Conservation (phyloP, 345 rosid genomes). For the Eucalyptus pauciflora region DNA sequence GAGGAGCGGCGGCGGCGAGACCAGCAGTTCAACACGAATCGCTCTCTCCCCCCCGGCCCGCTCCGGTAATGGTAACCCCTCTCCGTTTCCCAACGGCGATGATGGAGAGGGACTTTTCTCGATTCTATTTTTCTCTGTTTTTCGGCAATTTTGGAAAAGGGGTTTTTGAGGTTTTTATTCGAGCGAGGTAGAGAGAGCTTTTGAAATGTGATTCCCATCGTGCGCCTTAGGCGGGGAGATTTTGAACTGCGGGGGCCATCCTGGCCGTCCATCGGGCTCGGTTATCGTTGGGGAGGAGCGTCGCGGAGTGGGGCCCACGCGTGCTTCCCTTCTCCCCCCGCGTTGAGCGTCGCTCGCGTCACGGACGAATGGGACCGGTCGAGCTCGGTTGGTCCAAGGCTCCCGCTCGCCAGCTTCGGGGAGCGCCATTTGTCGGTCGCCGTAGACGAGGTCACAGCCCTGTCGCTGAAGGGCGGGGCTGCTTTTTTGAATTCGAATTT, state of each 20-base stretch:
- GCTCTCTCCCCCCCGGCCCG: background rate
- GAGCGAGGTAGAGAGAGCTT: background rate
- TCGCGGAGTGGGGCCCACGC: background rate
- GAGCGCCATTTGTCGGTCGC: background rate
- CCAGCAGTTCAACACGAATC: background rate
- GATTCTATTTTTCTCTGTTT: background rate
- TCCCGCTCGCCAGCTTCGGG: background rate
- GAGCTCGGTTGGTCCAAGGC: background rate
- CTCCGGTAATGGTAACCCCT: background rate
- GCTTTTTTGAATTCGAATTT: slow-evolving; percentile 17
- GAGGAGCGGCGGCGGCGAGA: background rate
- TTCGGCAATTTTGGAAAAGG: background rate
- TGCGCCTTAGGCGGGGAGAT: background rate
- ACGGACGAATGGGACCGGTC: background rate
- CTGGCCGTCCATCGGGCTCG: background rate
- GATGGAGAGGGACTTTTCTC: background rate
- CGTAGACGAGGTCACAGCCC: background rate
- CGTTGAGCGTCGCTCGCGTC: background rate
- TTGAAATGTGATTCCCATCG: background rate
- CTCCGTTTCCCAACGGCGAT: background rate
- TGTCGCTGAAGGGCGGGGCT: background rate
- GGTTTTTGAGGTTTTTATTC: background rate
- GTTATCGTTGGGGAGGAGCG: slow-evolving; percentile 1
- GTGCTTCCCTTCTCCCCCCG: background rate
- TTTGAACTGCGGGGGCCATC: background rate